Evolutionary conservation across 371 early-diverging fungal genomes (phyloP).

Genomic region (Globomyces sp.): DNA sequence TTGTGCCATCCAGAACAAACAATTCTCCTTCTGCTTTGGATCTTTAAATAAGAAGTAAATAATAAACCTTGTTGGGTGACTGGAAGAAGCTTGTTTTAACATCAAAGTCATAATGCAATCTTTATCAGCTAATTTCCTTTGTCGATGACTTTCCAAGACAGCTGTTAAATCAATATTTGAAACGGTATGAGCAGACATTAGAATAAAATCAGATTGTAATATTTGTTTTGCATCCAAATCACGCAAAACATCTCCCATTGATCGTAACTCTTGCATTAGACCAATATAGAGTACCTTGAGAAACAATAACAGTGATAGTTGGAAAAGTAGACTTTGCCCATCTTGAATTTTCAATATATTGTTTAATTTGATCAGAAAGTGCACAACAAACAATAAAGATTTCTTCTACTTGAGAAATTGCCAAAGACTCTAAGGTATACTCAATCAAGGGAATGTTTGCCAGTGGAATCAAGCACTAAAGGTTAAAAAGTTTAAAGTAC

Average conservation of each 20-base stretch:
- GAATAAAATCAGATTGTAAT: constrained; percentile 84
- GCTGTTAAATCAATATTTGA: constrained; percentile 81
- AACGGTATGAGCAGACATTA: constrained; percentile 87
- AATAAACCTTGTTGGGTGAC: constrained; percentile 38
- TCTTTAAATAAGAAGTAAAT: constrained; percentile 3
- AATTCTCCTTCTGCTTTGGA: constrained; percentile 73
- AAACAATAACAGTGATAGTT: constrained; percentile 69
- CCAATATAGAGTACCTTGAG: constrained; percentile 38
- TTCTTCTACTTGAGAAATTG: constrained; percentile 80
- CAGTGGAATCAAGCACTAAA: constrained; percentile 86
- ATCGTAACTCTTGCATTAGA: constrained; percentile 52
- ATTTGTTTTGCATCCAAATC: constrained; percentile 82
- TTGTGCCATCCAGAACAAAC: constrained; percentile 75
- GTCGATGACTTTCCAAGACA: constrained; percentile 76
- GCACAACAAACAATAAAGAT: constrained; percentile 82
- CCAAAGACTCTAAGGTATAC: constrained; percentile 89
- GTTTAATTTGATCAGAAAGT: constrained; percentile 78
- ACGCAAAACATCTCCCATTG: constrained; percentile 93
- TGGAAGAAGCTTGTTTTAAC: constrained; percentile 55
- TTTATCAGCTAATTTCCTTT: constrained; percentile 62
- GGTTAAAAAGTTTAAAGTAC: constrained; percentile 41
- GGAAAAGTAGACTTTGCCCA: constrained; percentile 65
- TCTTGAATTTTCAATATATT: constrained; percentile 74
- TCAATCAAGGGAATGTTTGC: constrained; percentile 94
- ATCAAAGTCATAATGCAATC: constrained; percentile 95